Conservation (phyloP, 345 rosid species). For the Crucihimalaya himalaica region DNA sequence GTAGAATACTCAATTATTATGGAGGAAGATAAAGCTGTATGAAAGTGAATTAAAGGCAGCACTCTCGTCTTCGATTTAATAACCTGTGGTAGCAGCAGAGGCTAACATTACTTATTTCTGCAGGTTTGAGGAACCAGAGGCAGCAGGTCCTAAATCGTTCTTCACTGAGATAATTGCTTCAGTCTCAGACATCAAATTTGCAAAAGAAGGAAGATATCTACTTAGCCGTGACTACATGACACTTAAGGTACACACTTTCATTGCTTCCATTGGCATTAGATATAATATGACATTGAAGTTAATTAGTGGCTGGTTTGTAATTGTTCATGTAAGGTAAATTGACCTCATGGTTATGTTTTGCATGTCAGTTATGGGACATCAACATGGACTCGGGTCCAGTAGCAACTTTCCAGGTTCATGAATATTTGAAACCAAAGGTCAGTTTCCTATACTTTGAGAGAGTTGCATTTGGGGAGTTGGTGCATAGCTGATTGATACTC, state of each 20-base stretch:
- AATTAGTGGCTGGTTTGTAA: background rate
- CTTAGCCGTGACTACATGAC: constrained; percentile 98
- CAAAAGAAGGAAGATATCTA: constrained; percentile 80
- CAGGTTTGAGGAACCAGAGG: constrained; percentile 89
- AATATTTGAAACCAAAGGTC: constrained; percentile 89
- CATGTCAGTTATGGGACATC: constrained; percentile 81
- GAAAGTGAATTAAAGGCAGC: background rate
- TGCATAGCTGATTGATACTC: constrained; percentile 30
- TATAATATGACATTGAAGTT: background rate
- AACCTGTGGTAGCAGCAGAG: constrained; percentile 4
- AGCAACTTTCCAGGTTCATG: constrained; percentile 91
- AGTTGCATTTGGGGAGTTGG: constrained; percentile 26
- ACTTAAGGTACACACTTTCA: constrained; percentile 62
- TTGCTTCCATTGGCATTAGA: background rate
- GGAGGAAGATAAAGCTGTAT: constrained; percentile 2
- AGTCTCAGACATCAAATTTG: constrained; percentile 90
- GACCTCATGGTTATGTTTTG: constrained; percentile 26
- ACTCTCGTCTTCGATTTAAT: background rate
- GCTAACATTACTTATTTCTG: constrained; percentile 23
- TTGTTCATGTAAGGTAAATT: background rate
- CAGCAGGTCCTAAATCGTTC: constrained; percentile 78
- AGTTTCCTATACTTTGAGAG: constrained; percentile 25
- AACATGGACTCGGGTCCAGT: constrained; percentile 99
- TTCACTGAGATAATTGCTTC: constrained; percentile 98
- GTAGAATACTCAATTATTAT: background rate